Conservation (phyloP, 225 moss, liverwort and hornwort genomes). For the Physcomitrellopsis africana region DNA sequence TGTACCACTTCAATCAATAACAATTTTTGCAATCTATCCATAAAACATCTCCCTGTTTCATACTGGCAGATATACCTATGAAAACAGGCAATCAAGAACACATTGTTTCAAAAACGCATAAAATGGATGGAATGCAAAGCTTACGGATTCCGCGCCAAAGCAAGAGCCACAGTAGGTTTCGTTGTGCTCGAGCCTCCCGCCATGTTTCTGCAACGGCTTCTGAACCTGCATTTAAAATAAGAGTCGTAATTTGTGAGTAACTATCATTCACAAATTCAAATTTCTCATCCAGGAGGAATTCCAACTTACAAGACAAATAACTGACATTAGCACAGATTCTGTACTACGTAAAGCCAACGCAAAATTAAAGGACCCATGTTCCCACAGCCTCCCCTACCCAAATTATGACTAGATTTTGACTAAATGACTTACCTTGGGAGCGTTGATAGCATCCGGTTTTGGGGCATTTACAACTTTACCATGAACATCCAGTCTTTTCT, state of each 20-base stretch:
- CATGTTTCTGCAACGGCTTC: slow-evolving; percentile 95
- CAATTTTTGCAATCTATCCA: slow-evolving; percentile 4
- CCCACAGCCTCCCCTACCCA: not conserved
- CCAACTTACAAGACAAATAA: slow-evolving; percentile 1
- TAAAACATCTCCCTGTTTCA: not conserved
- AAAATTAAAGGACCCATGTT: slow-evolving; percentile 10
- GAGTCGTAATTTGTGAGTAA: not conserved
- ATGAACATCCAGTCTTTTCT: slow-evolving; percentile 75
- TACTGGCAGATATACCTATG: not conserved
- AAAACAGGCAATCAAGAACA: slow-evolving; percentile 2
- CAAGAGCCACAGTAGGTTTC: slow-evolving; percentile 99
- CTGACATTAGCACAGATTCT: not conserved
- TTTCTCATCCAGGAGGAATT: not conserved
- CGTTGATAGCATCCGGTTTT: slow-evolving; percentile 81
- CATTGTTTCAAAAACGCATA: slow-evolving; percentile 12
- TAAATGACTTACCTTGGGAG: slow-evolving; percentile 65
- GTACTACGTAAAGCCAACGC: not conserved
- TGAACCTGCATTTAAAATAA: slow-evolving; percentile 61
- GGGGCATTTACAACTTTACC: slow-evolving; percentile 81
- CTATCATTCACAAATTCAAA: slow-evolving; percentile 7
- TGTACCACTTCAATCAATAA: slow-evolving; percentile 10
- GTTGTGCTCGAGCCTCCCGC: slow-evolving; percentile 86
- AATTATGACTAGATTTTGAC: not conserved
- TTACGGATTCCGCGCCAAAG: slow-evolving; percentile 94
- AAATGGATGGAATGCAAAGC: slow-evolving; percentile 18